Base-by-base conservation (phyloP, 2,329 filamentous ascomycete species). In the Neonectria ditissima region DNA sequence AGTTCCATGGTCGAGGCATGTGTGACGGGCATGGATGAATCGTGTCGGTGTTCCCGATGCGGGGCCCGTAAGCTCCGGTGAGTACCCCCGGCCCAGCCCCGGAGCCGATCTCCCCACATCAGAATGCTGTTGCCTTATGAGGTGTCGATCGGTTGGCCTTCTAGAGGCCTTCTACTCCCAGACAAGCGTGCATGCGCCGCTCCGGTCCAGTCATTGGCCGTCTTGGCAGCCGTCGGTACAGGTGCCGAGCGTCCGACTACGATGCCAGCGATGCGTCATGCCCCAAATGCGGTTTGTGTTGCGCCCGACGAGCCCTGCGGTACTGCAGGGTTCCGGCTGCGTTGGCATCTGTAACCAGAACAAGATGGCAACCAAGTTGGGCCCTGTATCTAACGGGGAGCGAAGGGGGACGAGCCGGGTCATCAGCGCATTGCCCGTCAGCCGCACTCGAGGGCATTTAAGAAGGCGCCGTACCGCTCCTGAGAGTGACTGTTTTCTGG, bases 21-120 rank as follows among this genome's bases (percentile, higher is more conserved):
- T n/a, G 41, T 28, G 14, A n/a, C 44, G 37, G 43, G 32, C 43
- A 30, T 65, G 51, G 50, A 28, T 48, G 56, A 57, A 34, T 22
- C 26, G 32, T n/a, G n/a, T 65, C 66, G 65, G 66, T 48, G 59
- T 54, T 50, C 44, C 66, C 66, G 65, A 48, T 62, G 66, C 66
- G 66, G 66, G 24, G 47, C 51, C 59, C 61, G 59, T 60, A 56
- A 61, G 63, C 59, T 59, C 55, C 48, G 52, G 63, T 45, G 47
- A 61, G 52, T 41, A 26, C 51, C 54, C 43, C 56, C 44, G 56
- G 65, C 51, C 60, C 55, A 68, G 56, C 59, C 54, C 66, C 69
- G 69, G 68, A 56, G 57, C 60, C 68, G 68, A 69, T 37, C 50
- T 53, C 71, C 52, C 67, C 65, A 64, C 63, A 65, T 22, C n/a